Conservation (phyloP, 768 basidiomycete genomes). For the Phaffia tasmanica region DNA sequence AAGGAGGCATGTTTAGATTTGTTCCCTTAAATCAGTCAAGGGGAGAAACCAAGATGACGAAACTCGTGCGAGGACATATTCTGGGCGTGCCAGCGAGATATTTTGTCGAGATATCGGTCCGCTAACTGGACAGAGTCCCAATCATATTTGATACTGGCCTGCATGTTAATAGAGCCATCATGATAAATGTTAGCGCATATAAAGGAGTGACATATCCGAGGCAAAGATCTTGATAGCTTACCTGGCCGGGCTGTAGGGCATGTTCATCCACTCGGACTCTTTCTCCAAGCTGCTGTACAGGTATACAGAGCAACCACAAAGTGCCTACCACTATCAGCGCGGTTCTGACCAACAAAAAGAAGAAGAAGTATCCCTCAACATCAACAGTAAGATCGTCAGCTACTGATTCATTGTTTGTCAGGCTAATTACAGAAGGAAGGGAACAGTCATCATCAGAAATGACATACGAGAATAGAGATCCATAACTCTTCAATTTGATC, state of each 20-base stretch:
- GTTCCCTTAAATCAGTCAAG: not conserved
- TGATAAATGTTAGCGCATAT: no score
- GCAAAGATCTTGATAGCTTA: constrained; percentile 33
- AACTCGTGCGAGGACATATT: constrained; percentile 47
- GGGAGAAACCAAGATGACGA: not conserved
- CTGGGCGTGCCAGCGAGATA: constrained; percentile 52
- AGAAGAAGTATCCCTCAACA: no score
- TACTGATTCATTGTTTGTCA: no score
- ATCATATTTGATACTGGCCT: constrained; percentile 86
- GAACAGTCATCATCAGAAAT: no score
- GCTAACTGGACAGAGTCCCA: constrained; percentile 84
- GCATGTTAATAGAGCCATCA: not conserved
- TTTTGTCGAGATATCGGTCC: constrained; percentile 61
- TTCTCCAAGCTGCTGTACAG: constrained; percentile 12
- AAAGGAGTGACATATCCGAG: not conserved
- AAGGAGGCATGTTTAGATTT: not conserved
- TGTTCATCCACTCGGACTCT: constrained; percentile 77
- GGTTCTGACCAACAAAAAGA: not conserved
- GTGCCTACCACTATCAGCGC: constrained; percentile 14
- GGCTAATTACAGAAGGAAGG: no score
- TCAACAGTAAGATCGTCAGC: no score
- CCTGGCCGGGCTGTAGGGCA: constrained; percentile 85
- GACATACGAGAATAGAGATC: no score
- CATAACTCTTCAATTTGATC: no score
- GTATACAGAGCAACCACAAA: constrained; percentile 15